These are phyloP conservation scores for Nothophytophthora sp. DNA, from an alignment of 352 stramenopile species.

Conservation along the genomic window DNA sequence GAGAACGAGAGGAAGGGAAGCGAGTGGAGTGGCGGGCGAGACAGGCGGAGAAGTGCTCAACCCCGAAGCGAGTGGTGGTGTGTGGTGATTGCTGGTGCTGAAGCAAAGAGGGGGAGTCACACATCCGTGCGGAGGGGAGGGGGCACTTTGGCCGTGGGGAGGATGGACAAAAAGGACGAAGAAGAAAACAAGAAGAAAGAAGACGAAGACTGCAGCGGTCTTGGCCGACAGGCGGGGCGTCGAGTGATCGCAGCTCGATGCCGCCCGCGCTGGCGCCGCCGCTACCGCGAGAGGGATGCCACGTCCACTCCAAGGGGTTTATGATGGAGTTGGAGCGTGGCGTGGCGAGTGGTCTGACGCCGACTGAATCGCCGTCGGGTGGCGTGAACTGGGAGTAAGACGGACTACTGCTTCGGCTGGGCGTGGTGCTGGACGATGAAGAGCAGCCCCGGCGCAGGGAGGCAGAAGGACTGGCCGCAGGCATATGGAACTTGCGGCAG, in stretches of 20 bases:
- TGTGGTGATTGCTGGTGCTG: constrained; percentile 27
- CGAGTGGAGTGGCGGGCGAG: constrained; percentile 2
- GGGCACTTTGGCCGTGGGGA: constrained; percentile 8
- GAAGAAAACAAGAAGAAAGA: constrained; percentile 30
- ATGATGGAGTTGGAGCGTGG: constrained; percentile 22
- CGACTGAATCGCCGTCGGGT: constrained; percentile 19
- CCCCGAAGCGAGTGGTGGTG: constrained; percentile 3
- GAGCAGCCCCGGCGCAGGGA: neutral
- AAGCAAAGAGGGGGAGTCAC: constrained; percentile 22
- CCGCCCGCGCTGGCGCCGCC: constrained; percentile 8
- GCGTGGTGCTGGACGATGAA: neutral
- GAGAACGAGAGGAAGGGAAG: constrained; percentile 2
- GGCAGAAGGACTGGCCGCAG: constrained; percentile 21
- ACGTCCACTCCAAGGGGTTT: constrained; percentile 23
- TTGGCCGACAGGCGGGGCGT: constrained; percentile 19
- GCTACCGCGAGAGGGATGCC: constrained; percentile 12
- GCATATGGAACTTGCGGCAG: constrained; percentile 50
- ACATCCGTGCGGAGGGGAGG: neutral
- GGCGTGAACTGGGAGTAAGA: constrained; percentile 14
- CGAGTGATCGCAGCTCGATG: constrained; percentile 32
- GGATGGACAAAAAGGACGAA: constrained; percentile 30
- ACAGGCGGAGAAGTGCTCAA: constrained; percentile 12
- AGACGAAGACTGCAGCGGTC: constrained; percentile 32
- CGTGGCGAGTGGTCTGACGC: constrained; percentile 10
- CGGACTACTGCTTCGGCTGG: neutral